Evolutionary conservation across 441 rosid species (phyloP).

Genomic region (Populus hybrid): DNA sequence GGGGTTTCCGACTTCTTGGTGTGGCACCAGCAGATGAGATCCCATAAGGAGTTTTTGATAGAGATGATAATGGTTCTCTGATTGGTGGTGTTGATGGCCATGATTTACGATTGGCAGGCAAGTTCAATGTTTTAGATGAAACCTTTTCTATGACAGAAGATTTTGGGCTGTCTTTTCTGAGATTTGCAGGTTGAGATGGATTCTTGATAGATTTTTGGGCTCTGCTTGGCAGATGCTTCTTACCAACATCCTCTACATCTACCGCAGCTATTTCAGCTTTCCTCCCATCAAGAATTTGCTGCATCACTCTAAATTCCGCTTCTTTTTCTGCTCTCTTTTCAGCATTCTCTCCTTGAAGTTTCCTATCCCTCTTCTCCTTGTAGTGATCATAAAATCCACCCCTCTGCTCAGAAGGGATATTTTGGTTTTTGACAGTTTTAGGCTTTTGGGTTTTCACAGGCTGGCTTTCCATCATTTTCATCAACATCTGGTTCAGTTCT

Average conservation of each 20-base stretch:
- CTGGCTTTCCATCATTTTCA: constrained; percentile 43
- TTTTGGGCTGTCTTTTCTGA: constrained; percentile 40
- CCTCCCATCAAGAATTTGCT: constrained; percentile 45
- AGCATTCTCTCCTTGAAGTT: constrained; percentile 51
- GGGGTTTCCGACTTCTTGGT: constrained; percentile 44
- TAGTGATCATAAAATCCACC: constrained; percentile 58
- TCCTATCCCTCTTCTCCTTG: constrained; percentile 61
- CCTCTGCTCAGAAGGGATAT: constrained; percentile 40
- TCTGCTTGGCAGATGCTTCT: constrained; percentile 33
- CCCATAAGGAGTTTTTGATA: constrained; percentile 39
- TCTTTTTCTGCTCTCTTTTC: constrained; percentile 51
- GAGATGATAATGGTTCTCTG: constrained; percentile 38
- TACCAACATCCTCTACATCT: constrained; percentile 33
- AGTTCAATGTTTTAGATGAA: constrained; percentile 38
- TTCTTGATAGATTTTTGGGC: constrained; percentile 31
- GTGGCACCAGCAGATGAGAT: constrained; percentile 39
- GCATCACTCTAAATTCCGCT: constrained; percentile 51
- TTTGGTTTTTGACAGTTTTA: constrained; percentile 24
- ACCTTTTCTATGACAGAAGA: constrained; percentile 37
- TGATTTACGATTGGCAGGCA: constrained; percentile 52
- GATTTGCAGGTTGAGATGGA: constrained; percentile 37
- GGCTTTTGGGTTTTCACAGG: constrained; percentile 27
- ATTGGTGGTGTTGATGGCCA: constrained; percentile 59
- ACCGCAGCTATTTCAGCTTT: constrained; percentile 49
- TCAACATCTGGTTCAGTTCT: constrained; percentile 53